phyloP scores from a whole-genome alignment of 1,139 yeast genomes.

The Citeromyces siamensis region DNA sequence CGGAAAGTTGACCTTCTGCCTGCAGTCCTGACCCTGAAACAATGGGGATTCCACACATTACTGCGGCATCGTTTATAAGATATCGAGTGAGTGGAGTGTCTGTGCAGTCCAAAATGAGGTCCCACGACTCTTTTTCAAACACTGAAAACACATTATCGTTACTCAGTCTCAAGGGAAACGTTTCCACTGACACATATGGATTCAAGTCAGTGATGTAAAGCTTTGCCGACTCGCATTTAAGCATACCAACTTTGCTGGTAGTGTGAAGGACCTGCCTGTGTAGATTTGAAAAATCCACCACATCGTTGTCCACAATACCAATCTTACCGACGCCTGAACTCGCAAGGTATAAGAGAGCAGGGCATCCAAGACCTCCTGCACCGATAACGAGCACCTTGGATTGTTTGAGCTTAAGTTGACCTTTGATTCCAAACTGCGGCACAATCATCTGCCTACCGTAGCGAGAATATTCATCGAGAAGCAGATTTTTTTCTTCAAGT shows the following conservation, averaged over 20 bases:
- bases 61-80: slow-evolving; percentile 78
- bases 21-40: slow-evolving; percentile 89
- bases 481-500: slow-evolving; percentile 16
- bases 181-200: slow-evolving; percentile 46
- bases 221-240: slow-evolving; percentile 73
- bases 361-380: slow-evolving; percentile 96
- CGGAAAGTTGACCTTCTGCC: slow-evolving; percentile 81
- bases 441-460: slow-evolving; percentile 97
- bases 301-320: slow-evolving; percentile 83
- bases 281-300: slow-evolving; percentile 72
- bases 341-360: slow-evolving; percentile 72
- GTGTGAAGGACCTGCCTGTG: slow-evolving; percentile 85
- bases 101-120: slow-evolving; percentile 81
- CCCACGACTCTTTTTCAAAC: slow-evolving; percentile 36
- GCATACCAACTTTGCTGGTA: slow-evolving; percentile 48
- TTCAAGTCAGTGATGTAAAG: slow-evolving; percentile 40
- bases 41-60: slow-evolving; percentile 52
- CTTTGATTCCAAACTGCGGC: slow-evolving; percentile 51
- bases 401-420: slow-evolving; percentile 46
- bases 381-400: slow-evolving; percentile 71
- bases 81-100: slow-evolving; percentile 88
- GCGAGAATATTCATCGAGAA: slow-evolving; percentile 59
- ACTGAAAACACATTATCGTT: slow-evolving; percentile 53
- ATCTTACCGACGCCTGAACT: slow-evolving; percentile 84
- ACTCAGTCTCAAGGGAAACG: slow-evolving; percentile 39